These are phyloP conservation scores for Epithele typhae DNA, from an alignment of 768 basidiomycete genomes.

Conservation along the genomic window DNA sequence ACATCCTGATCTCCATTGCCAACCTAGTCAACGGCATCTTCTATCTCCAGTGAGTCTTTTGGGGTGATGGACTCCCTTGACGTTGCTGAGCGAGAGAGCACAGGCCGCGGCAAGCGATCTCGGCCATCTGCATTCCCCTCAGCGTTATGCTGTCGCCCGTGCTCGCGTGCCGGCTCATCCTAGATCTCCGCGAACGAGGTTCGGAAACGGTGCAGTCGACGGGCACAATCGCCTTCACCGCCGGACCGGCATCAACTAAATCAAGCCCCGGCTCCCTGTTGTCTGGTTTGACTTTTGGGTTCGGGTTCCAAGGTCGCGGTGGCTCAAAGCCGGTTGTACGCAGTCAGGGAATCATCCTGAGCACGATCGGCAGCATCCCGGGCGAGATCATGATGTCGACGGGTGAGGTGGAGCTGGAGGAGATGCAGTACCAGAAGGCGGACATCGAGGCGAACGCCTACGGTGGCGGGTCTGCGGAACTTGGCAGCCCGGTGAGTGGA, in stretches of 20 bases:
- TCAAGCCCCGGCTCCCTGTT: slow-evolving; percentile 26
- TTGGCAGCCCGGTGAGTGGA: slow-evolving; percentile 20
- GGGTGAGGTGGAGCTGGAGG: slow-evolving; percentile 25
- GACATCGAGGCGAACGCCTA: slow-evolving; percentile 18
- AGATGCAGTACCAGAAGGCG: slow-evolving; percentile 20
- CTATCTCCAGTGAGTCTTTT: slow-evolving; percentile 65
- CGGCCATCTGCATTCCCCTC: slow-evolving; percentile 79
- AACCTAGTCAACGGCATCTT: slow-evolving; percentile 84
- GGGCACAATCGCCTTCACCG: slow-evolving; percentile 26
- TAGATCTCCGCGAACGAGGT: slow-evolving; percentile 78
- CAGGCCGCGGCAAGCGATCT: slow-evolving; percentile 78
- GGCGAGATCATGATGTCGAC: slow-evolving; percentile 18
- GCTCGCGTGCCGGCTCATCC: slow-evolving; percentile 76
- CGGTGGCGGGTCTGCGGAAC: slow-evolving; percentile 7
- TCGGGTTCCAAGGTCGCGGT: slow-evolving; percentile 16
- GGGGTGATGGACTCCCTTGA: background rate
- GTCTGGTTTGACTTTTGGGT: slow-evolving; percentile 24
- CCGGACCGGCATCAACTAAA: slow-evolving; percentile 24
- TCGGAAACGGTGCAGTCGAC: slow-evolving; percentile 72
- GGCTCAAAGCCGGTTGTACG: slow-evolving; percentile 22
- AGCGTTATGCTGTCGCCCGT: slow-evolving; percentile 82
- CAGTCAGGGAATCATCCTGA: slow-evolving; percentile 24
- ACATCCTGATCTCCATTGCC: slow-evolving; percentile 80
- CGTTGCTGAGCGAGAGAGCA: background rate
- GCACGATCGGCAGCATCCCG: slow-evolving; percentile 26